A percentile compares a stretch with the other conserved stretches of the same genome.
These are phyloP conservation scores for Lepidium africanum DNA, from an alignment of 345 rosid genomes.

Conservation along the genomic window DNA sequence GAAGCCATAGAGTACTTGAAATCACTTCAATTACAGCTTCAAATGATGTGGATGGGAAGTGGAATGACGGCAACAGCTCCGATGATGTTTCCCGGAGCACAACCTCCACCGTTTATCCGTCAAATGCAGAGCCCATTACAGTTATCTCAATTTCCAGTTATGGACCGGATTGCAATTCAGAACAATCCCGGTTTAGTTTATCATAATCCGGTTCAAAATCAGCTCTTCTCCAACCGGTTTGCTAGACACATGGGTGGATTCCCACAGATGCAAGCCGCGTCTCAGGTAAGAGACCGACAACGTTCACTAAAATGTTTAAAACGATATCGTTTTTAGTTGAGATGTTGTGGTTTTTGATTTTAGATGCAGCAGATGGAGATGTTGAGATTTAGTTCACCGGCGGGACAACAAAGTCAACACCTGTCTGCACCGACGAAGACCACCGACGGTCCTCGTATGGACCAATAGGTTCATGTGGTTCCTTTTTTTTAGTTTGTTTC, in stretches of 20 bases:
- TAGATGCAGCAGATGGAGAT: constrained; percentile 43
- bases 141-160: constrained; percentile 36
- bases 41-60: constrained; percentile 91
- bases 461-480: constrained; percentile 23
- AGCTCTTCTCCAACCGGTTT: constrained; percentile 35
- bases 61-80: constrained; percentile 54
- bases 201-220: constrained; percentile 36
- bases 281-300: constrained; percentile 37
- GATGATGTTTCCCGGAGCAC: constrained; percentile 77
- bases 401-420: constrained; percentile 34
- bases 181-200: constrained; percentile 34
- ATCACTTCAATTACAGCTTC: constrained; percentile 90
- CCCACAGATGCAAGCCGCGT: constrained; percentile 37
- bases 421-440: constrained; percentile 23
- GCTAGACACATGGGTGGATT: constrained; percentile 40
- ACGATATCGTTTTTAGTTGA: background rate
- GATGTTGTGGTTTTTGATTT: background rate
- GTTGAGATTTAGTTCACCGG: constrained; percentile 38
- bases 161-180: constrained; percentile 31
- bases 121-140: constrained; percentile 42
- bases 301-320: background rate
- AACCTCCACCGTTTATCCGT: constrained; percentile 37
- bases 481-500: background rate
- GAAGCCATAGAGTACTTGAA: constrained; percentile 90
- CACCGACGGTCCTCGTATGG: constrained; percentile 27